phyloP scores from a whole-genome alignment of 2,329 filamentous ascomycete species.

The Apiospora sp. region DNA sequence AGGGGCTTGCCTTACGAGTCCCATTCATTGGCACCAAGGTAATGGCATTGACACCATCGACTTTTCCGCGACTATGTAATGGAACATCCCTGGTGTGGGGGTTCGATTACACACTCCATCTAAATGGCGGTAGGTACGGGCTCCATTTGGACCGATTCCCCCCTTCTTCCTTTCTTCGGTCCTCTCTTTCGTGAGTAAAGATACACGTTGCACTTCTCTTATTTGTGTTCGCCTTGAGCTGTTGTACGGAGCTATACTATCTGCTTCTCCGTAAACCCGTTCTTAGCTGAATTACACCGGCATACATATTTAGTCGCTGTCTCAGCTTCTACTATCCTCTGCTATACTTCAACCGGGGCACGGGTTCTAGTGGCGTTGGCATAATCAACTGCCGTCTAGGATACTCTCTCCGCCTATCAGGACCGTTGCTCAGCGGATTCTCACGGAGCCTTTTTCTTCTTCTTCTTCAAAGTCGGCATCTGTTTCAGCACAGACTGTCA shows the following conservation, averaged over 20 bases:
- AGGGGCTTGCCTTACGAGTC: conserved; percentile 14
- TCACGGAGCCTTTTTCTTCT: too few species aligned
- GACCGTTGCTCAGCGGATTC: neutral
- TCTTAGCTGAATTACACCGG: neutral
- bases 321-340: neutral
- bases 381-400: neutral
- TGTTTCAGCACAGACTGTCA: neutral
- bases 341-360: neutral
- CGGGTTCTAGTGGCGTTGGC: neutral
- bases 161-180: neutral
- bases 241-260: neutral
- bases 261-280: neutral
- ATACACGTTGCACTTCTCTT: neutral
- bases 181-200: neutral
- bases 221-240: neutral
- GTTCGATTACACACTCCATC: neutral
- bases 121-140: conserved; percentile 14
- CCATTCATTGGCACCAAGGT: neutral
- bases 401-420: neutral
- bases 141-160: neutral
- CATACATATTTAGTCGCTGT: neutral
- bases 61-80: neutral
- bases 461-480: neutral
- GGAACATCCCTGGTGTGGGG: conserved; percentile 10
- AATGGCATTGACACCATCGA: neutral